Base-by-base conservation (phyloP, 169 alveolate genomes). In the Cryptosporidium muris region DNA sequence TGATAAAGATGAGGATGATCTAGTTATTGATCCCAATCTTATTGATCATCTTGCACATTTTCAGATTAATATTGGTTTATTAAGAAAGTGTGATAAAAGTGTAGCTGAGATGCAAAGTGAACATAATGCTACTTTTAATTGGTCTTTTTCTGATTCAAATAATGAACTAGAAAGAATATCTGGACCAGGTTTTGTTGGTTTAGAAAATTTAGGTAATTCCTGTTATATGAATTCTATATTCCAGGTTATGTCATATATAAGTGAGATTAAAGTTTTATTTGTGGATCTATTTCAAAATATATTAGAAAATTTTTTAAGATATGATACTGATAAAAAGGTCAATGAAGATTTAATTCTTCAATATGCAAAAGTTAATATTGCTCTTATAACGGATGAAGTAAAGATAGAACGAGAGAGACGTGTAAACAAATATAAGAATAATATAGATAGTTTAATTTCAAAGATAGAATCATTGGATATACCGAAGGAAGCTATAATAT, bases 21-120 rank as follows among this genome's bases (percentile, higher is more conserved):
- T 91, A 52, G 97, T 95, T 34, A 62, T 91, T 38, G 97, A 95
- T 90, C 96, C 97, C 1, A 65, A 90, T 37, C 91, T 96, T 37
- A 95, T 93, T 0, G 81, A 65, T 0, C 98, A 96, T 80, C 90
- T 96, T 51, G 91, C 93, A 3, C 92, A 91, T 60, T 93, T 95
- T 81, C 98, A 98, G 6, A 93, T 96, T 64, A 93, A 94, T 63
- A 92, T 94, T 64, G 82, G 91, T 3, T 42, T 67, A 65, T 68
- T 93, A 62, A 66, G 88, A 62, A 92, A 92, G 82, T 93, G 96
- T 34, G 97, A 94, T 80, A 93, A 93, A 85, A 92, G 94, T 37
- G 88, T 92, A 34, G 81, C 92, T 14, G 95, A 95, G 80, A 66
- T 95, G 82, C 94, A 93, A 82, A 88, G 93, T 49, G 96, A 94